Evolutionary conservation across 2,329 filamentous ascomycete species (phyloP), one percentile per base, ranked within the genome.

Genomic region (Fonsecaea pugnacius): DNA sequence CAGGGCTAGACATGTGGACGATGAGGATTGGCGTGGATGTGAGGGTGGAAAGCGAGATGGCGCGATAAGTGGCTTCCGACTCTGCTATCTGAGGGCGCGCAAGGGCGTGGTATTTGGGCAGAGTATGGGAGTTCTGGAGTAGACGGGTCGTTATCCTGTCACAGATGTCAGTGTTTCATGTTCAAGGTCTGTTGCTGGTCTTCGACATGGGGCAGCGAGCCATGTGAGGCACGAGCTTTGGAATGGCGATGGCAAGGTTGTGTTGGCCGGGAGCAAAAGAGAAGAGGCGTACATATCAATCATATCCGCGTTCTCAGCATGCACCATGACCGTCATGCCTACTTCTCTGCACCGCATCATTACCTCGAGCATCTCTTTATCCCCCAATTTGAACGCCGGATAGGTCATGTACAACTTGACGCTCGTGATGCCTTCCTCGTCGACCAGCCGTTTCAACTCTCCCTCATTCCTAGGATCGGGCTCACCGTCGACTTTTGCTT

Each of bases 21-120:
- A 86, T 78, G 51, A 85, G 71, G 54, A 85, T 82, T 0, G 83
- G 83, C 0, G 79, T 78, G 63, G 84, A 78, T 2, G 79, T 79
- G 3, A 85, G 73, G 62, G 81, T 78, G 0, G 82, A 78, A 0
- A 86, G 74, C 1, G 78, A 77, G 56, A 85, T 84, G 51, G 80
- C 81, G 6, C 83, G 79, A 70, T 84, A 77, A 0, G 79, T 78
- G 2, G 80, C 80, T 69, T 82, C 79, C 56, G 75, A 70, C 73
- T 83, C 75, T 48, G 77, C 77, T 12, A 78, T 70, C 4, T 75
- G 70, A 0, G 79, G 79, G 1, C 78, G 72, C 2, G 79, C 76
- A 1, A 78, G 68, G 1, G 78, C 77, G 65, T 81, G 79, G 60
- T 76, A 79, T 65, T 76, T 77, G 0, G 79, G 78, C 6, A 51